Evolutionary conservation across 352 stramenopile species (phyloP).

Genomic region (Phytopythium delawarense): DNA sequence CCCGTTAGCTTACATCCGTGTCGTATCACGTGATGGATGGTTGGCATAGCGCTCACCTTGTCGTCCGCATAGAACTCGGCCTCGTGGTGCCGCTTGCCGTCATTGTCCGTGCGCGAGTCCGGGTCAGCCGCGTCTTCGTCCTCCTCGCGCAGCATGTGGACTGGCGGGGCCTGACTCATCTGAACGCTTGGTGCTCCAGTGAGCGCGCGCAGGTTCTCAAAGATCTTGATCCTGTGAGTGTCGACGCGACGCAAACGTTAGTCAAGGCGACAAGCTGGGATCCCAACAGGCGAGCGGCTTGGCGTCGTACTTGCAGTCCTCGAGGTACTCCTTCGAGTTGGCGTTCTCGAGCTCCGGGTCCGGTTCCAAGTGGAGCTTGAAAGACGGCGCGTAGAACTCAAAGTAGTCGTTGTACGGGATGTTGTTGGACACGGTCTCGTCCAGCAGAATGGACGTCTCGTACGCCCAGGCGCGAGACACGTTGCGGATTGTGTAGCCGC

Average conservation of each 20-base stretch:
- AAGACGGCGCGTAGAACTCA: slow-evolving; percentile 77
- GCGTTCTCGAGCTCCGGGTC: slow-evolving; percentile 73
- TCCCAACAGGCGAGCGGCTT: too few relatives aligned
- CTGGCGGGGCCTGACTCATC: slow-evolving; percentile 70
- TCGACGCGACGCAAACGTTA: neutral
- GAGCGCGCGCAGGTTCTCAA: slow-evolving; percentile 73
- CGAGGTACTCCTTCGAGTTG: slow-evolving; percentile 80
- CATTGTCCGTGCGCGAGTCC: slow-evolving; percentile 65
- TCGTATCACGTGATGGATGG: neutral
- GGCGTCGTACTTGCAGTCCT: slow-evolving; percentile 76
- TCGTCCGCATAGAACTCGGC: slow-evolving; percentile 82
- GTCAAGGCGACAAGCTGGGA: neutral
- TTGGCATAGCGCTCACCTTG: slow-evolving; percentile 26
- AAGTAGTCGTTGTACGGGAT: slow-evolving; percentile 86
- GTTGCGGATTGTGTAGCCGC: slow-evolving; percentile 87
- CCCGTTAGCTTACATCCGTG: neutral
- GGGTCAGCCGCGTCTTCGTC: slow-evolving; percentile 72
- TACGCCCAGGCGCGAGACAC: slow-evolving; percentile 95
- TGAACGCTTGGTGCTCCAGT: slow-evolving; percentile 78
- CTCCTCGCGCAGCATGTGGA: slow-evolving; percentile 72
- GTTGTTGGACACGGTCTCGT: slow-evolving; percentile 76
- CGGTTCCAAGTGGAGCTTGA: slow-evolving; percentile 83
- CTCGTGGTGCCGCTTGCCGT: slow-evolving; percentile 73
- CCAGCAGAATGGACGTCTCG: slow-evolving; percentile 93
- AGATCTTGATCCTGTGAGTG: slow-evolving; percentile 66